phyloP scores from a whole-genome alignment of 2,329 filamentous ascomycete genomes.

The Penicillium sp. region DNA sequence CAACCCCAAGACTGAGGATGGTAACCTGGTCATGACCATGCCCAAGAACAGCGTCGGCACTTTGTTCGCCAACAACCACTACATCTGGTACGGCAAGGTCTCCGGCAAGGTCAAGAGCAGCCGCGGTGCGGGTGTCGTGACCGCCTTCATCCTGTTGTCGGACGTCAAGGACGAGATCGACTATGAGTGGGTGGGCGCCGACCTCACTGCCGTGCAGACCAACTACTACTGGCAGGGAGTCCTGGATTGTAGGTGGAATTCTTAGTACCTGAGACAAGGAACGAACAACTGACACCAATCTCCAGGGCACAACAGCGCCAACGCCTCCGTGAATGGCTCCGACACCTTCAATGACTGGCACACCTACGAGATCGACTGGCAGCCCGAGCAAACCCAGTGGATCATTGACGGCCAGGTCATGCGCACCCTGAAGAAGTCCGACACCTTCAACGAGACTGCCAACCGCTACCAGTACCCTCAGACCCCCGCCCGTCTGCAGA shows the following conservation, averaged over 20 bases:
- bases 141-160: constrained; percentile 90
- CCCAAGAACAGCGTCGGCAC: constrained; percentile 79
- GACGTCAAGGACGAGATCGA: constrained; percentile 99
- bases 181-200: constrained; percentile 86
- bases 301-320: constrained; percentile 51
- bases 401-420: constrained; percentile 74
- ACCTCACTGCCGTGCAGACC: constrained; percentile 75
- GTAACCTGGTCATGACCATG: constrained; percentile 83
- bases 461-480: constrained; percentile 87
- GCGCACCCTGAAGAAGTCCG: constrained; percentile 68
- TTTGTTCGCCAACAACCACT: constrained; percentile 76
- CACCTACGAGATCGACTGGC: constrained; percentile 92
- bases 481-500: constrained; percentile 82
- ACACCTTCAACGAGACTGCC: constrained; percentile 81
- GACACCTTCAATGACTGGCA: constrained; percentile 78
- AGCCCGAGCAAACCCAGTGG: constrained; percentile 82
- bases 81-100: constrained; percentile 97
- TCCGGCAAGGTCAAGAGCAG: constrained; percentile 81
- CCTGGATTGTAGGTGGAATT: constrained; percentile 71
- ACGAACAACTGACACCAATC: neutral
- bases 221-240: constrained; percentile 98
- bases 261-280: neutral
- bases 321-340: constrained; percentile 56
- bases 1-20: constrained; percentile 59
- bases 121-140: constrained; percentile 85